Evolutionary conservation across 176 grass and related monocot genomes (phyloP), one percentile per base, ranked within the genome.

Genomic region (Ensete ventricosum): DNA sequence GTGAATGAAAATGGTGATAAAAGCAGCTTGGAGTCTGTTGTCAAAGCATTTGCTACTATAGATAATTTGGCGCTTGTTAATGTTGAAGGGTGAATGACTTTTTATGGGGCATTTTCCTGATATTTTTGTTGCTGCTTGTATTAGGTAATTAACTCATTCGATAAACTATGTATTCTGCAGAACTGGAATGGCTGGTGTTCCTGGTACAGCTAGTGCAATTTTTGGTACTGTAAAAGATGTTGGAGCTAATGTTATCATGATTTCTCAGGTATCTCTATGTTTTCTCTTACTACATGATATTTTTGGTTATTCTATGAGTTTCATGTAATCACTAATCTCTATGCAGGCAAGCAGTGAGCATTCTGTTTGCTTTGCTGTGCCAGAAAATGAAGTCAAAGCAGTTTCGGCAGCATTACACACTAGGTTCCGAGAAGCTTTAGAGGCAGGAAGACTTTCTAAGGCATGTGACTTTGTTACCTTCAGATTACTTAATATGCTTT

Each of bases 141-240:
- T 43, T 11, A 22, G 14, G 59, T 69, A 72, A 64, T 11, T 74
- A 55, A 14, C 77, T 57, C 68, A 55, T 22, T 67, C 50, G 25
- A 26, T 26, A 75, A 76, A 16, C 73, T 69, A 20, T 20, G 9
- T 58, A 58, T 66, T 78, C 53, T 84, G 78, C 83, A 98, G 94
- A 86, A 98, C 90, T 85, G 94, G 94, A 90, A 98, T 98, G 94
- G 94, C 94, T 53, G 94, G 94, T 73, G 90, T 98, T 84, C 94
- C 94, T 78, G 94, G 90, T 80, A 98, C 94, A 87, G 78, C 94
- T 73, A 93, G 86, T 87, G 73, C 84, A 71, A 98, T 98, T 75
- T 98, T 98, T 87, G 77, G 82, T 76, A 66, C 84, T 87, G 90
- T 87, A 49, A 98, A 93, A 87, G 90, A 93, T 73, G 94, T 98